Percentiles rank a stretch among this genome's conserved stretches.
Conservation (phyloP, 148 eudicot genomes). For the Linanthus parryae region DNA sequence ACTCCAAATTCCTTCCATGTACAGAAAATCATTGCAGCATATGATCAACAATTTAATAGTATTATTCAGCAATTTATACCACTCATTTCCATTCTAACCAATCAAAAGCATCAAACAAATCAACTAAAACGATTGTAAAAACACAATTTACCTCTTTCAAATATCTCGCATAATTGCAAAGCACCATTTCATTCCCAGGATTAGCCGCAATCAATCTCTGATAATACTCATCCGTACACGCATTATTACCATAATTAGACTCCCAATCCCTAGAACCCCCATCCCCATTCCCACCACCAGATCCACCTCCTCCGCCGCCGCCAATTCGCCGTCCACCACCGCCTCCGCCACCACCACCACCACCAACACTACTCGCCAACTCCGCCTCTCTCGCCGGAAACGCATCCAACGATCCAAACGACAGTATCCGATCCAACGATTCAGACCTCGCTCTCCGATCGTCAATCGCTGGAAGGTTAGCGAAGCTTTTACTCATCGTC, state of each 20-base stretch:
- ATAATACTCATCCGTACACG: slow-evolving; percentile 37
- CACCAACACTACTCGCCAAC: too few relatives aligned
- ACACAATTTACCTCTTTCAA: slow-evolving; percentile 62
- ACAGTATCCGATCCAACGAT: neutral
- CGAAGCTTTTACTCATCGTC: neutral
- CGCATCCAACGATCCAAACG: slow-evolving; percentile 4
- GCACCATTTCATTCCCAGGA: slow-evolving; percentile 50
- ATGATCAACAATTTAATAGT: too few relatives aligned
- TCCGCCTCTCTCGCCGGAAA: too few relatives aligned
- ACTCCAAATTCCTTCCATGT: too few relatives aligned
- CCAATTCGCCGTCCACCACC: slow-evolving; percentile 1
- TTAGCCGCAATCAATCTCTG: slow-evolving; percentile 50
- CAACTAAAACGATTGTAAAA: too few relatives aligned
- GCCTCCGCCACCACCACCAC: too few relatives aligned
- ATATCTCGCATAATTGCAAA: slow-evolving; percentile 47
- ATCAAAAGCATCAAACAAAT: too few relatives aligned
- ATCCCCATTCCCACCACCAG: slow-evolving; percentile 12
- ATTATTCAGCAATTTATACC: too few relatives aligned
- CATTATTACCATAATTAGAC: slow-evolving; percentile 25
- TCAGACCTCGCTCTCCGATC: neutral
- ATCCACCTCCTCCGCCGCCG: slow-evolving; percentile 13
- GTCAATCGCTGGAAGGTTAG: slow-evolving; percentile 11
- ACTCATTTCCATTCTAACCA: too few relatives aligned
- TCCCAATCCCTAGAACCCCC: slow-evolving; percentile 14
- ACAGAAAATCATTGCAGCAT: too few relatives aligned